phyloP scores from a whole-genome alignment of 306 rosid species.

The Carpinus viminea region DNA sequence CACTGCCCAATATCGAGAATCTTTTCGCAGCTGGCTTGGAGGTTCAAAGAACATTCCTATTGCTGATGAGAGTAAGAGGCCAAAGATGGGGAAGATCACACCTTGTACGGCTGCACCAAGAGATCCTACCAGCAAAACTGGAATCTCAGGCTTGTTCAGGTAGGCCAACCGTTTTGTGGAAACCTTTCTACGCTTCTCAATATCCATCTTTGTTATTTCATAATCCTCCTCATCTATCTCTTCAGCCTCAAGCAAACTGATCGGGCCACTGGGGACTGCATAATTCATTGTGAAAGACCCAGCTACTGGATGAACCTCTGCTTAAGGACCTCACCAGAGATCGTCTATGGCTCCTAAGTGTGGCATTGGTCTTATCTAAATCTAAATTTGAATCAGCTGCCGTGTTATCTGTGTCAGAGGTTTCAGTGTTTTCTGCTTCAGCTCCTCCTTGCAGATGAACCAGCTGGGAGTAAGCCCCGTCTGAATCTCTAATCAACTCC shows the following conservation, averaged over 20 bases:
- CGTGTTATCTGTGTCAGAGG: constrained; percentile 31
- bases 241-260: constrained; percentile 21
- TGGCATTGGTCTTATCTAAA: constrained; percentile 23
- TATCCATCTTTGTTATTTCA: constrained; percentile 8
- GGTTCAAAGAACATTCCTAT: constrained; percentile 61
- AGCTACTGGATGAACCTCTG: constrained; percentile 43
- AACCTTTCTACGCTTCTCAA: constrained; percentile 29
- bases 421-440: constrained; percentile 17
- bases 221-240: constrained; percentile 7
- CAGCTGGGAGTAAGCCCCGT: constrained; percentile 86
- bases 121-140: constrained; percentile 58
- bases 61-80: constrained; percentile 69
- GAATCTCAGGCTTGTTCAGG: constrained; percentile 74
- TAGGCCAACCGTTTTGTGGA: constrained; percentile 51
- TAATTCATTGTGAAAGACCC: constrained; percentile 34
- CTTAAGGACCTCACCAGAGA: constrained; percentile 47
- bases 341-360: constrained; percentile 29
- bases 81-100: constrained; percentile 65
- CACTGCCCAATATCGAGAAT: constrained; percentile 65
- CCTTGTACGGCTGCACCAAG: constrained; percentile 66
- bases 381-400: constrained; percentile 18
- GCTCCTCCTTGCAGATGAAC: constrained; percentile 70
- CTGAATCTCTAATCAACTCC: constrained; percentile 52
- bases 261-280: constrained; percentile 33
- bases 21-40: constrained; percentile 48